A percentile compares a stretch with the other conserved stretches of the same genome.
phyloP scores from a whole-genome alignment of 1,139 yeast genomes.

The Pneumocystis sp. region DNA sequence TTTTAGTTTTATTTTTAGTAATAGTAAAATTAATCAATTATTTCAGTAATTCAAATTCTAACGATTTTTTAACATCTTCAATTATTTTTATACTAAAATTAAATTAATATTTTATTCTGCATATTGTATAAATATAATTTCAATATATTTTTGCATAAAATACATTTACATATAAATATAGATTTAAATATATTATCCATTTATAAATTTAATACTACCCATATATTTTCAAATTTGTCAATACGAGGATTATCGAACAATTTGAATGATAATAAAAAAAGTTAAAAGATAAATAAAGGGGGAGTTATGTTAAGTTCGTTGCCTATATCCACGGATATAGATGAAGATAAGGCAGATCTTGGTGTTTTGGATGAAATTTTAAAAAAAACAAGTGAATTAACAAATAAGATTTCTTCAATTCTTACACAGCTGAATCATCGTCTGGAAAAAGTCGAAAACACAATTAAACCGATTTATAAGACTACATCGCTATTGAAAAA shows the following conservation, averaged over 20 bases:
- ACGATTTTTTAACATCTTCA: no score
- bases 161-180: no score
- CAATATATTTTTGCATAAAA: no score
- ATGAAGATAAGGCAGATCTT: conserved; percentile 12
- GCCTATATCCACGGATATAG: conserved; percentile 26
- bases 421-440: conserved; percentile 7
- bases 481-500: conserved; percentile 5
- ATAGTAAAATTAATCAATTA: no score
- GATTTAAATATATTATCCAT: no score
- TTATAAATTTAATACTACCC: no score
- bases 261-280: neutral
- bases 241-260: neutral
- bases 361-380: conserved; percentile 9
- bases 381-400: conserved; percentile 7
- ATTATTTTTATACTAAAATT: no score
- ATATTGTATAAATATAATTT: no score
- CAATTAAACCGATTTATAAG: conserved; percentile 9
- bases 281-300: neutral
- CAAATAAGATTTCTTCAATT: conserved; percentile 4
- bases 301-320: neutral
- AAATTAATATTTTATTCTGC: no score
- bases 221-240: neutral
- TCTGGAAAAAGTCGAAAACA: conserved; percentile 6
- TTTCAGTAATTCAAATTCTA: no score
- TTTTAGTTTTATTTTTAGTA: no score